Percentiles rank a stretch among this genome's conserved stretches.
phyloP scores from a whole-genome alignment of 2,329 filamentous ascomycete genomes.

The Penicillium sp. region DNA sequence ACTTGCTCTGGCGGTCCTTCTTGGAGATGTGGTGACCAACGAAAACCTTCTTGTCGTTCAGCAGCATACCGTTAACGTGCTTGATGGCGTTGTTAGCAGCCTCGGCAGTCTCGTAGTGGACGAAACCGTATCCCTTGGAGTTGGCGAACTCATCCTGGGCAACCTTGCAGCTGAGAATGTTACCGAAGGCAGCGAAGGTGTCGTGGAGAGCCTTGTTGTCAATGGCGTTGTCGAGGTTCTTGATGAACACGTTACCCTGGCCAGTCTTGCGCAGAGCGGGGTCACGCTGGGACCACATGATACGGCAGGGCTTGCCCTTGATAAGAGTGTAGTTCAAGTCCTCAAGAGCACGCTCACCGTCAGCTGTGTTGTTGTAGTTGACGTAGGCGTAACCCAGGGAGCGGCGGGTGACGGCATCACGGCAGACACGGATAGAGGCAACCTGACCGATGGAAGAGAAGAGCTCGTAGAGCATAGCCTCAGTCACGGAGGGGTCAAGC shows the following conservation, averaged over 20 bases:
- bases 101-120: conserved; percentile 99
- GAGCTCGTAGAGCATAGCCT: conserved; percentile 99
- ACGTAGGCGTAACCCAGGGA: conserved; percentile 99
- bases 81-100: conserved; percentile 96
- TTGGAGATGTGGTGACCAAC: conserved; percentile 99
- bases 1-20: conserved; percentile 99
- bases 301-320: conserved; percentile 97
- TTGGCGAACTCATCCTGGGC: conserved; percentile 94
- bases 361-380: conserved; percentile 97
- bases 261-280: conserved; percentile 98
- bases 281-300: conserved; percentile 99
- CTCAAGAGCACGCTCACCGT: conserved; percentile 97
- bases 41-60: conserved; percentile 99
- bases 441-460: conserved; percentile 99
- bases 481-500: conserved; percentile 94
- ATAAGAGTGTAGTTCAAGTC: conserved; percentile 99
- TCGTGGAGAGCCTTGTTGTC: conserved; percentile 99
- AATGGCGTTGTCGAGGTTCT: conserved; percentile 97
- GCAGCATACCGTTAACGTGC: conserved; percentile 98
- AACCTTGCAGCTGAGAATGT: conserved; percentile 99
- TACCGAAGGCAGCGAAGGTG: conserved; percentile 97
- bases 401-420: conserved; percentile 96
- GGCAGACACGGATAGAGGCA: conserved; percentile 98
- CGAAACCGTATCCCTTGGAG: conserved; percentile 98
- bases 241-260: conserved; percentile 99